Evolutionary conservation across 2,329 filamentous ascomycete species (phyloP).

Genomic region (Penicillium nordicum): DNA sequence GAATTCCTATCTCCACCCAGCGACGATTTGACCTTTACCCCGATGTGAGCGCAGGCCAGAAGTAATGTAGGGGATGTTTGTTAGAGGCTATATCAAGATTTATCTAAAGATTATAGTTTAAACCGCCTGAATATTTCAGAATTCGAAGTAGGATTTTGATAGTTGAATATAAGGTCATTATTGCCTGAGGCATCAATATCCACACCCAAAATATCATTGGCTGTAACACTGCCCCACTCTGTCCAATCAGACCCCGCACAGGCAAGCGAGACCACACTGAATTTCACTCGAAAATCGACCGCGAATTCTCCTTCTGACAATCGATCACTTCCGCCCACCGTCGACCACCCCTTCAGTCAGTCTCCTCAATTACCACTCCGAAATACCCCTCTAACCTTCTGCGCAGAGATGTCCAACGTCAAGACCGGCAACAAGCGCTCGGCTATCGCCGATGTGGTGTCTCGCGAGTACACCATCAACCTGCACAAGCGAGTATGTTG

Average conservation of each 20-base stretch:
- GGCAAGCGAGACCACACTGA: constrained; percentile 41
- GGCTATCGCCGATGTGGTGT: constrained; percentile 98
- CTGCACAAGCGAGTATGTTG: constrained; percentile 96
- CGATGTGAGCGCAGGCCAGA: constrained; percentile 64
- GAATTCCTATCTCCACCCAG: constrained; percentile 80
- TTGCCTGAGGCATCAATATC: constrained; percentile 6
- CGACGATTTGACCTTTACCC: constrained; percentile 93
- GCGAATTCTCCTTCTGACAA: constrained; percentile 28
- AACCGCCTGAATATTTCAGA: neutral
- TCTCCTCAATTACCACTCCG: constrained; percentile 9
- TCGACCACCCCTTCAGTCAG: constrained; percentile 40
- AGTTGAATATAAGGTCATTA: neutral
- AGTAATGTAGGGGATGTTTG: constrained; percentile 1
- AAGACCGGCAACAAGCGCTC: constrained; percentile 77
- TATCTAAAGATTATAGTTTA: neutral
- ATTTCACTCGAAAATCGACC: constrained; percentile 30
- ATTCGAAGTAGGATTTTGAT: neutral
- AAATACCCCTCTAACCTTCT: constrained; percentile 13
- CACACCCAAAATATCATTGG: neutral
- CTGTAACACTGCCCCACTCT: neutral
- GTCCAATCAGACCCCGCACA: constrained; percentile 29
- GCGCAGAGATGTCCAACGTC: constrained; percentile 62
- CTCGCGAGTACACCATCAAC: constrained; percentile 99
- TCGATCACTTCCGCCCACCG: constrained; percentile 40
- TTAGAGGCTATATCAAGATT: neutral